Percentiles rank a stretch among this genome's conserved stretches.
These are phyloP conservation scores for Suillus weaverae DNA, from an alignment of 768 basidiomycete species.

Conservation along the genomic window DNA sequence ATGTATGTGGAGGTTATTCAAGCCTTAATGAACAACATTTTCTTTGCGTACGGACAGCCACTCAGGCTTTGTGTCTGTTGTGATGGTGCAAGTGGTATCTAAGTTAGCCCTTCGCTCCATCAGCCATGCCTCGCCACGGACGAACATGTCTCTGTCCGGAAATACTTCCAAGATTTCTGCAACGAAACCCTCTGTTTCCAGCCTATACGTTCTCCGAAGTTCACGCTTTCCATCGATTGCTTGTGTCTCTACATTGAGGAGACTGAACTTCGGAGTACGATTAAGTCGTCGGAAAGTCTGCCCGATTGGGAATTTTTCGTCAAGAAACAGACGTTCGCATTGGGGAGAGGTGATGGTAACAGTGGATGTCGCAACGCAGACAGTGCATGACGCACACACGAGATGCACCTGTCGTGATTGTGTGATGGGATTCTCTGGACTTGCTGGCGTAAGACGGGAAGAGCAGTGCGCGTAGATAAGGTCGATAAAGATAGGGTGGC, in stretches of 20 bases:
- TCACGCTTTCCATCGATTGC: constrained; percentile 21
- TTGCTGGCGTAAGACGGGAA: constrained; percentile 36
- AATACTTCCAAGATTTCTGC: constrained; percentile 74
- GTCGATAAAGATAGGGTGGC: constrained; percentile 57
- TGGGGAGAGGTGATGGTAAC: constrained; percentile 59
- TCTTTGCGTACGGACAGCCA: constrained; percentile 14
- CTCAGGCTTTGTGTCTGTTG: constrained; percentile 13
- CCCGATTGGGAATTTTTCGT: constrained; percentile 66
- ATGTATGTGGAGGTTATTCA: background rate
- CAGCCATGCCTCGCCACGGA: constrained; percentile 56
- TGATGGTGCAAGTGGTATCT: constrained; percentile 9
- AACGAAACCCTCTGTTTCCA: constrained; percentile 56
- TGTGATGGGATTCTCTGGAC: constrained; percentile 50
- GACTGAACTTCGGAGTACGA: constrained; percentile 55
- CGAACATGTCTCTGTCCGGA: constrained; percentile 67
- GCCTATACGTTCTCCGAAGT: constrained; percentile 48
- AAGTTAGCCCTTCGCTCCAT: constrained; percentile 15
- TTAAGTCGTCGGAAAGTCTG: constrained; percentile 63
- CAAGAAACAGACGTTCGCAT: constrained; percentile 61
- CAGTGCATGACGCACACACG: constrained; percentile 50
- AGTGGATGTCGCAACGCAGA: constrained; percentile 65
- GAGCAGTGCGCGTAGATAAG: constrained; percentile 54
- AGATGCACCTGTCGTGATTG: constrained; percentile 69
- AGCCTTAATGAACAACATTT: constrained; percentile 14
- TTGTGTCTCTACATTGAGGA: constrained; percentile 49